phyloP scores from a whole-genome alignment of 768 basidiomycete genomes.

The Panaeolus papilionaceus region DNA sequence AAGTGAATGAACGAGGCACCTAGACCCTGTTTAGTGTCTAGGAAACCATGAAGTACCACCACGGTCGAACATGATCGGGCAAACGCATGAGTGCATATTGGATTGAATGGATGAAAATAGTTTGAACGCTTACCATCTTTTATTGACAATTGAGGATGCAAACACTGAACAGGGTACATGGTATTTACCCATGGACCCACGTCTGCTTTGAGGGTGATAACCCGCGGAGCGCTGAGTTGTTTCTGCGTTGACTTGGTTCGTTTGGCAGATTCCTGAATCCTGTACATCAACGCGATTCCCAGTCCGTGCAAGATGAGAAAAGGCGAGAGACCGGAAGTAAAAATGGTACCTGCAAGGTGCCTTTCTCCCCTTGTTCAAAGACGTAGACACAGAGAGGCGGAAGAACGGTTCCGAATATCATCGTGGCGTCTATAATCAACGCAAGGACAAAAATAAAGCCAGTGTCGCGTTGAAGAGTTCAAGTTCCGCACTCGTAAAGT shows the following conservation, averaged over 20 bases:
- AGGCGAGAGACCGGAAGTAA: not conserved
- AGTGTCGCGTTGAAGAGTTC: not conserved
- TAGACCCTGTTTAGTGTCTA: constrained; percentile 2
- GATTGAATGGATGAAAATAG: not conserved
- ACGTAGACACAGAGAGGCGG: not conserved
- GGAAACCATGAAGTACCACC: not conserved
- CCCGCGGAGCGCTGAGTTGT: not conserved
- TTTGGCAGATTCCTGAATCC: not conserved
- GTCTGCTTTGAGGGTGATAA: not conserved
- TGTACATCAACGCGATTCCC: not conserved
- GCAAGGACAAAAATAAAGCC: not conserved
- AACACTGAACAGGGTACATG: not conserved
- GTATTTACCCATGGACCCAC: constrained; percentile 6
- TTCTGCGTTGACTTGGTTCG: not conserved
- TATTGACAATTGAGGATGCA: not conserved
- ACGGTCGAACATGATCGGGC: too few relatives aligned
- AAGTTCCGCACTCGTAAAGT: not conserved
- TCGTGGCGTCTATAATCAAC: not conserved
- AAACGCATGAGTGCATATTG: too few relatives aligned
- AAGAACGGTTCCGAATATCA: not conserved
- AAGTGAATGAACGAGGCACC: not conserved
- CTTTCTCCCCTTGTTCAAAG: not conserved
- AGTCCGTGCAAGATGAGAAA: not conserved
- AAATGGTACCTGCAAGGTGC: not conserved
- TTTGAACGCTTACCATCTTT: not conserved